A percentile compares a stretch with the other conserved stretches of the same genome.
Evolutionary conservation across 331 rosid genomes (phyloP).

Genomic region (Acacia concinna): DNA sequence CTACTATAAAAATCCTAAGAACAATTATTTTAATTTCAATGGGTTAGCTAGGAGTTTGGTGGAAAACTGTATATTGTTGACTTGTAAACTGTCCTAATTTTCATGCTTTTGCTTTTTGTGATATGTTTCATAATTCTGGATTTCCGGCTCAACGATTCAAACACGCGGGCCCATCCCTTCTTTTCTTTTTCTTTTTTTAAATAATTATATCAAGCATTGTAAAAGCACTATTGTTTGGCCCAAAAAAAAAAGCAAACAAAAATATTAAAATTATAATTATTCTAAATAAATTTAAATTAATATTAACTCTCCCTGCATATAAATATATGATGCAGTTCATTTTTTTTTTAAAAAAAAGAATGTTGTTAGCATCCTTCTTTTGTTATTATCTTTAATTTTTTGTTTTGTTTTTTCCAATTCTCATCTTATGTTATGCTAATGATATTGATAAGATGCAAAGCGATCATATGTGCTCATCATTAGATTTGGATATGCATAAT

Average conservation of each 20-base stretch:
- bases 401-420: not conserved
- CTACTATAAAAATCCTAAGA: not conserved
- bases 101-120: slow-evolving; percentile 8
- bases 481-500: not conserved
- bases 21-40: slow-evolving; percentile 11
- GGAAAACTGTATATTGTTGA: slow-evolving; percentile 39
- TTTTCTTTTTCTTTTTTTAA: not conserved
- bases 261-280: not conserved
- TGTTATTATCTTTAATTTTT: not conserved
- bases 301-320: not conserved
- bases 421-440: not conserved
- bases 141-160: slow-evolving; percentile 16
- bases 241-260: not conserved
- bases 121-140: not conserved
- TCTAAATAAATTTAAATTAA: not conserved
- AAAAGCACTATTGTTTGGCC: not conserved
- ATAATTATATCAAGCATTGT: not conserved
- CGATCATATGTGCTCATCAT: not conserved
- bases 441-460: not conserved
- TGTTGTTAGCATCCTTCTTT: not conserved
- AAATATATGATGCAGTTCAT: not conserved
- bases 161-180: slow-evolving; percentile 33
- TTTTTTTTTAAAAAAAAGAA: not conserved
- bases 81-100: slow-evolving; percentile 28
- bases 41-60: slow-evolving; percentile 38